Evolutionary conservation across 805 yeast genomes (phyloP).

Genomic region (Phaffomyces opuntiae): DNA sequence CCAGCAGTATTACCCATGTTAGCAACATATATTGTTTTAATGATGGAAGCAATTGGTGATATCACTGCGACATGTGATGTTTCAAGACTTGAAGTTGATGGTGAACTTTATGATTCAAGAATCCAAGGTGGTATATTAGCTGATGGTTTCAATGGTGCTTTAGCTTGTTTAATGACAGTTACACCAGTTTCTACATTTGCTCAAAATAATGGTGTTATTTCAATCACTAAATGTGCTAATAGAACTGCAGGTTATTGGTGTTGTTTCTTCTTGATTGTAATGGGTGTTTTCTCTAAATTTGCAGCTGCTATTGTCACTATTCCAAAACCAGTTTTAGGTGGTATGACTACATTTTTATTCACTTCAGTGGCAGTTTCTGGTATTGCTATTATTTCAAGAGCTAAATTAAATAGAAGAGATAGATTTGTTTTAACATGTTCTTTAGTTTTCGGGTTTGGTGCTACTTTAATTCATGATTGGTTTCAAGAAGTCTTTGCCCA

Average conservation of each 20-base stretch:
- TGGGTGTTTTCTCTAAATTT: conserved; percentile 85
- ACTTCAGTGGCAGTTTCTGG: conserved; percentile 74
- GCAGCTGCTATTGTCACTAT: conserved; percentile 85
- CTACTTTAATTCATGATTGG: conserved; percentile 61
- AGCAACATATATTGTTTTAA: conserved; percentile 72
- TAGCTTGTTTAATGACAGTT: conserved; percentile 72
- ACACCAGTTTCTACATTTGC: conserved; percentile 94
- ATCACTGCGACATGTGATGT: conserved; percentile 93
- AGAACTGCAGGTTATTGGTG: conserved; percentile 76
- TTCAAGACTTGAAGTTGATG: conserved; percentile 77
- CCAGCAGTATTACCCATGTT: conserved; percentile 82
- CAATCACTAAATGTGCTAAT: conserved; percentile 87
- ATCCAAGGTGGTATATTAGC: conserved; percentile 91
- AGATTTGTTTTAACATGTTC: conserved; percentile 63
- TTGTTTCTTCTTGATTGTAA: conserved; percentile 69
- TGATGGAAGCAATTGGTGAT: conserved; percentile 95
- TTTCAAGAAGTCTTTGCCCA: conserved; percentile 60
- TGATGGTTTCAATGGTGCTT: conserved; percentile 74
- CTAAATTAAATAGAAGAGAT: conserved; percentile 59
- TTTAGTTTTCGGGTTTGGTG: conserved; percentile 58
- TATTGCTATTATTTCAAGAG: conserved; percentile 50
- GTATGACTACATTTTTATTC: conserved; percentile 79
- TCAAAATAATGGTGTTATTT: conserved; percentile 91
- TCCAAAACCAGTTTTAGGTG: conserved; percentile 77
- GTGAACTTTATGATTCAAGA: conserved; percentile 72